Conservation (phyloP, 163 green algal species). For the Chlorella variabilis region DNA sequence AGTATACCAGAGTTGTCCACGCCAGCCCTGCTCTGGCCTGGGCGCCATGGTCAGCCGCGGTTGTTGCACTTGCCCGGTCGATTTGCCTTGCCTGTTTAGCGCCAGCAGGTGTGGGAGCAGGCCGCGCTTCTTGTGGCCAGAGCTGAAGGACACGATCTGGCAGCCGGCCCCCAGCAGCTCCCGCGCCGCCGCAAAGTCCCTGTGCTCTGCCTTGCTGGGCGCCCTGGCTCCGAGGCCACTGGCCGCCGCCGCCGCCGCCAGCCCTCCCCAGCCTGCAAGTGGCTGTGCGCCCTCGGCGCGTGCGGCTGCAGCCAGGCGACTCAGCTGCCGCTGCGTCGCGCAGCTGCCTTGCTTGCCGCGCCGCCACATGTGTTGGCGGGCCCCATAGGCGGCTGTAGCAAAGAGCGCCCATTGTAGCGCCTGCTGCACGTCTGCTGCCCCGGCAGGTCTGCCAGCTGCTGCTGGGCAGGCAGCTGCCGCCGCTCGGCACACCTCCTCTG, state of each 20-base stretch:
- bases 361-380: constrained; percentile 20
- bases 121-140: neutral
- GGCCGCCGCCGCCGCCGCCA: neutral
- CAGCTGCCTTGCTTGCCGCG: constrained; percentile 5
- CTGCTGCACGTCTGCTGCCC: neutral
- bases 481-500: constrained; percentile 3
- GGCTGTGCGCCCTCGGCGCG: neutral
- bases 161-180: constrained; percentile 2
- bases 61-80: no score
- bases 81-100: constrained; percentile 16
- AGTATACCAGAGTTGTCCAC: no score
- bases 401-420: constrained; percentile 15
- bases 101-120: constrained; percentile 34
- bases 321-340: neutral
- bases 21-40: no score
- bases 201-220: neutral
- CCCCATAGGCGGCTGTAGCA: neutral
- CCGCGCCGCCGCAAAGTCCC: neutral
- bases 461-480: neutral
- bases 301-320: neutral
- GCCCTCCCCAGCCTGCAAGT: constrained; percentile 8
- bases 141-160: constrained; percentile 1
- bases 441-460: neutral
- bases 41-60: no score
- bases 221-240: neutral